Percentiles rank a stretch among this genome's conserved stretches.
phyloP scores from a whole-genome alignment of 73 alveolate species.

The Paramecium sexaurelia region DNA sequence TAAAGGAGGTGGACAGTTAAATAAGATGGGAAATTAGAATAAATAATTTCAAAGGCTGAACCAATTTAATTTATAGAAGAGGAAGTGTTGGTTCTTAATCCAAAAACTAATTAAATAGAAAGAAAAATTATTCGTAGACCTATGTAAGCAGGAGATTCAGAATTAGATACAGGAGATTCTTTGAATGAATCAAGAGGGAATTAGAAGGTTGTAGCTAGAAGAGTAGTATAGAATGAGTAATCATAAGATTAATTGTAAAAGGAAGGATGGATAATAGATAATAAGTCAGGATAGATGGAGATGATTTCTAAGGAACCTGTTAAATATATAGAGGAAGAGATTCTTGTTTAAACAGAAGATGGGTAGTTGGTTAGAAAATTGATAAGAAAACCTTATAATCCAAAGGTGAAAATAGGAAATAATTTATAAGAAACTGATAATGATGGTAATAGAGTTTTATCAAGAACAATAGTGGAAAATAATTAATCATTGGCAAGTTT shows the following conservation, averaged over 20 bases:
- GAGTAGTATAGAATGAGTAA: neutral
- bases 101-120: neutral
- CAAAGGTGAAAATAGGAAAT: neutral
- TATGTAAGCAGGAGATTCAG: neutral
- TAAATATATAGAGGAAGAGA: neutral
- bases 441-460: neutral
- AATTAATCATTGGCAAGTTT: conserved; percentile 27
- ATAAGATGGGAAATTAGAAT: conserved; percentile 2
- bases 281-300: neutral
- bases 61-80: neutral
- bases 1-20: neutral
- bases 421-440: neutral
- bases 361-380: neutral
- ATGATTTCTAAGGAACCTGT: neutral
- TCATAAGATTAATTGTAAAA: neutral
- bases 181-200: neutral
- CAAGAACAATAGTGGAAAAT: neutral
- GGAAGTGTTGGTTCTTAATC: neutral
- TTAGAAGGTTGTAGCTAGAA: neutral
- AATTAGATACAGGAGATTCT: neutral
- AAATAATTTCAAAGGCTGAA: neutral
- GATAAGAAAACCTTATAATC: neutral
- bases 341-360: neutral
- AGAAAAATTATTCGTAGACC: neutral
- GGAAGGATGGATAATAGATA: conserved; percentile 1